Evolutionary conservation across 805 yeast species (phyloP).

Genomic region (Myxozyma kluyveri): DNA sequence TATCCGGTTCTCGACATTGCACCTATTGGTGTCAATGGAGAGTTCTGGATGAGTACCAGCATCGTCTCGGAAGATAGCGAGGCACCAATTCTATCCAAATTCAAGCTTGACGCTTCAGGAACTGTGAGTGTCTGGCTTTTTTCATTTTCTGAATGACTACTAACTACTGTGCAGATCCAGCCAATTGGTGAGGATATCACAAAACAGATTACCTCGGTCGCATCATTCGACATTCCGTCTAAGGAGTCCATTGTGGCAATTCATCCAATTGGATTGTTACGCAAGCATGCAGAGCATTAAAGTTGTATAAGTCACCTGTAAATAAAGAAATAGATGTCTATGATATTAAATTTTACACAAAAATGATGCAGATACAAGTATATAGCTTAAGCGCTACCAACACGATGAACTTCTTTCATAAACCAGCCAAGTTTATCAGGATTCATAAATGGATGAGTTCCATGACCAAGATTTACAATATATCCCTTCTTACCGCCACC

Average conservation of each 20-base stretch:
- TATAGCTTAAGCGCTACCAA: constrained; percentile 12
- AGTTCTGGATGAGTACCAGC: constrained; percentile 29
- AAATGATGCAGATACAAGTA: background rate
- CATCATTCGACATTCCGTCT: constrained; percentile 36
- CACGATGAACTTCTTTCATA: constrained; percentile 44
- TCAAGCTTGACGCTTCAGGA: no score
- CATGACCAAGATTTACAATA: constrained; percentile 95
- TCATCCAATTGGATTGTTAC: constrained; percentile 49
- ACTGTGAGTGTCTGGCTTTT: no score
- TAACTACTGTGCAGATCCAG: constrained; percentile 23
- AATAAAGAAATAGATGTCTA: background rate
- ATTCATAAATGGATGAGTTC: constrained; percentile 96
- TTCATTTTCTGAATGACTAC: no score
- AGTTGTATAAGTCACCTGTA: background rate
- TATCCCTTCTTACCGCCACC: constrained; percentile 92
- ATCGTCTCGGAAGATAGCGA: no score
- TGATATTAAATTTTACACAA: background rate
- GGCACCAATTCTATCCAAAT: no score
- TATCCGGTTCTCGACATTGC: constrained; percentile 33
- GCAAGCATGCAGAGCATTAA: constrained; percentile 59
- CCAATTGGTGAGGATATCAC: constrained; percentile 29
- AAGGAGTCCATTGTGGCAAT: constrained; percentile 48
- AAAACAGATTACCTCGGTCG: constrained; percentile 32
- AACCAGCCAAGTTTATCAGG: constrained; percentile 86
- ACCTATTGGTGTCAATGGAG: constrained; percentile 34